These are phyloP conservation scores for Trichoderma reesei DNA, from an alignment of 495 filamentous ascomycete genomes.

Conservation along the genomic window DNA sequence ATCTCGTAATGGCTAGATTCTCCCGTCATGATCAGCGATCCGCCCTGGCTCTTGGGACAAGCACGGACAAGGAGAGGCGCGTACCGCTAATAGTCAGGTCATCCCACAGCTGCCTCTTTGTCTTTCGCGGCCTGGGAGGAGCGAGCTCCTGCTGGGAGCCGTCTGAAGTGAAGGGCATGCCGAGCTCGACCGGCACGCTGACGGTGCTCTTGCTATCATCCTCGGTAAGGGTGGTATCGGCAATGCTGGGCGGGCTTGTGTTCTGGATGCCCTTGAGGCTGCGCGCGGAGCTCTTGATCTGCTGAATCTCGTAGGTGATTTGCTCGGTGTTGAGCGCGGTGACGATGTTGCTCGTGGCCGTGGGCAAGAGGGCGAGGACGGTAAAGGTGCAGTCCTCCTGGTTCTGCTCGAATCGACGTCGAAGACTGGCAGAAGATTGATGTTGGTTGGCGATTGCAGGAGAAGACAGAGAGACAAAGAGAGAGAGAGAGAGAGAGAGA, in stretches of 20 bases:
- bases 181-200: slow-evolving; percentile 61
- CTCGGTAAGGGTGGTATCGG: slow-evolving; percentile 46
- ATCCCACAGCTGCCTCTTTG: slow-evolving; percentile 90
- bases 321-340: slow-evolving; percentile 81
- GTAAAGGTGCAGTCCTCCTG: slow-evolving; percentile 98
- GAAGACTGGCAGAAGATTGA: slow-evolving; percentile 52
- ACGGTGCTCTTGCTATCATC: slow-evolving; percentile 71
- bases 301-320: slow-evolving; percentile 82
- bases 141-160: slow-evolving; percentile 29
- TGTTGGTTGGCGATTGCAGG: slow-evolving; percentile 14
- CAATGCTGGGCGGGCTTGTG: slow-evolving; percentile 58
- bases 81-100: slow-evolving; percentile 92
- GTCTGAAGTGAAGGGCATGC: slow-evolving; percentile 32
- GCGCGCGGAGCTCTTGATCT: slow-evolving; percentile 76
- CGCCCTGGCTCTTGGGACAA: not conserved
- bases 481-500: too few species aligned
- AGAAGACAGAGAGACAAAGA: not conserved
- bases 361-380: slow-evolving; percentile 89
- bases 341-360: slow-evolving; percentile 79
- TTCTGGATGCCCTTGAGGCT: slow-evolving; percentile 57
- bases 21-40: not conserved
- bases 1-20: slow-evolving; percentile 67
- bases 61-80: slow-evolving; percentile 19
- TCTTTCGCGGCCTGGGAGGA: slow-evolving; percentile 51
- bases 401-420: slow-evolving; percentile 94